A percentile compares a stretch with the other conserved stretches of the same genome.
These are phyloP conservation scores for Hemisphaericaspora xylanilytica DNA, from an alignment of 1,139 yeast genomes.

Conservation along the genomic window DNA sequence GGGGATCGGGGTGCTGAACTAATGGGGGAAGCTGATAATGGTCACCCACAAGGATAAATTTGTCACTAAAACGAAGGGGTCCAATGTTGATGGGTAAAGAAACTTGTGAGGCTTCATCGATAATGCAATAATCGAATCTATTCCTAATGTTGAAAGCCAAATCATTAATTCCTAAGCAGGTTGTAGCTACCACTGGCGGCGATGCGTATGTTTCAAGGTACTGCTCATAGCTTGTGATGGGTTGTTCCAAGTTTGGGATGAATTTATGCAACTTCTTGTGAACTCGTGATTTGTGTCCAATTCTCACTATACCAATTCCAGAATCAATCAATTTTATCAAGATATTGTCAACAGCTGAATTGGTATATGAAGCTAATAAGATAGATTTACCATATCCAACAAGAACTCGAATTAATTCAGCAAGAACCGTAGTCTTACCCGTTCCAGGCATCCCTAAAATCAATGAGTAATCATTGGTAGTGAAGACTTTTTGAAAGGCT, in stretches of 20 bases:
- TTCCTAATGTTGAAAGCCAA: conserved; percentile 54
- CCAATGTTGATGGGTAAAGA: conserved; percentile 90
- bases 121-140: conserved; percentile 84
- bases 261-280: conserved; percentile 60
- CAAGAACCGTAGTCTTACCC: conserved; percentile 92
- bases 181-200: conserved; percentile 81
- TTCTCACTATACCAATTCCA: conserved; percentile 50
- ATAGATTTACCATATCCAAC: conserved; percentile 64
- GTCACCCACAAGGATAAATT: conserved; percentile 89
- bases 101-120: conserved; percentile 96
- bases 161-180: conserved; percentile 78
- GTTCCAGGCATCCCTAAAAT: conserved; percentile 99
- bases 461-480: conserved; percentile 72
- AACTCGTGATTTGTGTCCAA: conserved; percentile 57
- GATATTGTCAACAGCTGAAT: conserved; percentile 94
- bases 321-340: conserved; percentile 60
- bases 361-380: conserved; percentile 82
- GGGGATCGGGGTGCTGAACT: conserved; percentile 59
- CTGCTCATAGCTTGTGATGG: conserved; percentile 44
- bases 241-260: conserved; percentile 44
- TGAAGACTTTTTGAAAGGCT: conserved; percentile 66
- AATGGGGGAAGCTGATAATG: conserved; percentile 90
- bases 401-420: conserved; percentile 63
- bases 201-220: conserved; percentile 45
- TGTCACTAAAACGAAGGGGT: conserved; percentile 73